Conservation (phyloP, 352 stramenopile genomes). For the Blastocystis hominis region DNA sequence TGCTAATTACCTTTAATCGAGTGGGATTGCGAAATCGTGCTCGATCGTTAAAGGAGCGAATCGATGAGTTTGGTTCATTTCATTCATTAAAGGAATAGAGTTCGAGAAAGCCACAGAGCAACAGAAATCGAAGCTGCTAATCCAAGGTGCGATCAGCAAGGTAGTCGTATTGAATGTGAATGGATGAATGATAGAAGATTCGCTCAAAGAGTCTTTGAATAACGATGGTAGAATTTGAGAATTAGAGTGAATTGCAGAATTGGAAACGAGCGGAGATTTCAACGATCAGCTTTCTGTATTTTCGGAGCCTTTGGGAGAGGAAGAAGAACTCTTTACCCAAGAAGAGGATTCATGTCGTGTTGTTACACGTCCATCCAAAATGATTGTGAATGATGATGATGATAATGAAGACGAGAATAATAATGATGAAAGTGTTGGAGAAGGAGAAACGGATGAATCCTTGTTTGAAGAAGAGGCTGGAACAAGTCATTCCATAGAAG, state of each 20-base stretch:
- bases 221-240: too few relatives aligned
- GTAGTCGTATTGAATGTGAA: too few relatives aligned
- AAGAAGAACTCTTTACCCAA: constrained; percentile 9
- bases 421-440: neutral
- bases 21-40: neutral
- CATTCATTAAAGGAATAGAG: neutral
- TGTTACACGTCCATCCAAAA: neutral
- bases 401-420: neutral
- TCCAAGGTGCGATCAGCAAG: too few relatives aligned
- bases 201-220: too few relatives aligned
- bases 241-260: too few relatives aligned
- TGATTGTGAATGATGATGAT: neutral
- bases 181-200: too few relatives aligned
- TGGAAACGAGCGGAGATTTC: too few relatives aligned
- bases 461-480: neutral
- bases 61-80: neutral
- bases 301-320: neutral
- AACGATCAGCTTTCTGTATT: neutral
- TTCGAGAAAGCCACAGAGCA: neutral
- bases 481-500: neutral
- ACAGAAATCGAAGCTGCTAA: neutral
- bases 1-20: constrained; percentile 29
- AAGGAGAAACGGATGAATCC: neutral
- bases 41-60: neutral
- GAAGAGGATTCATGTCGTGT: neutral